phyloP scores from a whole-genome alignment of 2,329 filamentous ascomycete species.

The Beauveria sp. region DNA sequence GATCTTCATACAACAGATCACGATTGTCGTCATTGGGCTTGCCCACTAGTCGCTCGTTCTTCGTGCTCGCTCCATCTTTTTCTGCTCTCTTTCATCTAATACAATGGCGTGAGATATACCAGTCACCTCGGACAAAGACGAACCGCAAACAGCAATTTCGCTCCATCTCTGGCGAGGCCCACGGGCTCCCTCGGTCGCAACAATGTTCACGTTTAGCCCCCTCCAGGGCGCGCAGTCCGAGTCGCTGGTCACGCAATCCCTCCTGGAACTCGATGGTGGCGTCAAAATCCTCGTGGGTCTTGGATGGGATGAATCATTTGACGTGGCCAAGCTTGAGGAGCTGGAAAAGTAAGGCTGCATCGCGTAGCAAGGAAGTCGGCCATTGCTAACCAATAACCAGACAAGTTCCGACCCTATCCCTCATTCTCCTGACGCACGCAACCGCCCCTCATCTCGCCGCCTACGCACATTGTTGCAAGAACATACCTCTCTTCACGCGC shows the following conservation, averaged over 20 bases:
- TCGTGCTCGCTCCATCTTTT: not conserved
- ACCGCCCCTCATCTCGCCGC: slow-evolving; percentile 87
- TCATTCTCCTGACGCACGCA: slow-evolving; percentile 91
- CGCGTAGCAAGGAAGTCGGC: not conserved
- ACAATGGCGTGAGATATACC: not conserved
- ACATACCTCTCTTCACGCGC: slow-evolving; percentile 83
- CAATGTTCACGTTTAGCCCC: slow-evolving; percentile 94
- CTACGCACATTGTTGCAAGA: slow-evolving; percentile 94
- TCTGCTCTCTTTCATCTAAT: not conserved
- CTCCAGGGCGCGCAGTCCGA: slow-evolving; percentile 85
- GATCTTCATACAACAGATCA: not conserved
- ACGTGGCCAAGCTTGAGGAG: slow-evolving; percentile 71
- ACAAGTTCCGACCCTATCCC: slow-evolving; percentile 73
- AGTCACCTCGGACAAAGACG: not conserved
- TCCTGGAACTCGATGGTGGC: slow-evolving; percentile 91
- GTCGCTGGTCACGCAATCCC: slow-evolving; percentile 84
- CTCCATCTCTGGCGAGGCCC: not conserved
- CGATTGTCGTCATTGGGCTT: not conserved
- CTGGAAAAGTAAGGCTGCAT: slow-evolving; percentile 68
- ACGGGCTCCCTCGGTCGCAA: slow-evolving; percentile 13
- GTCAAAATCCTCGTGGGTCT: slow-evolving; percentile 93
- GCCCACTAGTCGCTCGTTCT: not conserved
- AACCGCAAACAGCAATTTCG: not conserved
- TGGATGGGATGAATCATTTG: slow-evolving; percentile 92
- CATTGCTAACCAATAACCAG: slow-evolving; percentile 34